Conservation (phyloP, 108 stramenopile genomes). For the Parmales sp. region DNA sequence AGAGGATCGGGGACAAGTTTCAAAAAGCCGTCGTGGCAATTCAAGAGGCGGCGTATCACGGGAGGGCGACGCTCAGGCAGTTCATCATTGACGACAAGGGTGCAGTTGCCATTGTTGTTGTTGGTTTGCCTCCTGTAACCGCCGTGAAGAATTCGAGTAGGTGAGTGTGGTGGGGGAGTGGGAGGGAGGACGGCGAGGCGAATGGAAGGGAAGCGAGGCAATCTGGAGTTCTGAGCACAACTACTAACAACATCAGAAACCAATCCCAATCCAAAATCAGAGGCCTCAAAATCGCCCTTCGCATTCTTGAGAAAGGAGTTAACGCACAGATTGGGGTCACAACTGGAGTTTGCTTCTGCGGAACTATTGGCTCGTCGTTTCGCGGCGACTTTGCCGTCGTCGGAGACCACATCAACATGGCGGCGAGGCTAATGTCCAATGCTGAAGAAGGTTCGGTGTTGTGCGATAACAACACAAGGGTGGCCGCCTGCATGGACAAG, state of each 20-base stretch:
- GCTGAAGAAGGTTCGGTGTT: slow-evolving; percentile 13
- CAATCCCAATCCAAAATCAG: no score
- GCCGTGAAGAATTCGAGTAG: slow-evolving; percentile 3
- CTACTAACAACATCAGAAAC: no score
- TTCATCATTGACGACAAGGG: slow-evolving; percentile 30
- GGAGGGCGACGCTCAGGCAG: slow-evolving; percentile 15
- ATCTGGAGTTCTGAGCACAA: no score
- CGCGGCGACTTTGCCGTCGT: slow-evolving; percentile 26
- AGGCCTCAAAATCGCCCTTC: slow-evolving; percentile 8
- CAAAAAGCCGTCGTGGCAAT: slow-evolving; percentile 14
- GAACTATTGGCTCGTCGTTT: slow-evolving; percentile 12
- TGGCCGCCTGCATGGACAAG: not conserved
- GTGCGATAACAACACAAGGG: slow-evolving; percentile 2
- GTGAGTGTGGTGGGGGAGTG: no score
- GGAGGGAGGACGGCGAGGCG: no score
- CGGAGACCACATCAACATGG: slow-evolving; percentile 22
- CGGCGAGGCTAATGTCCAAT: slow-evolving; percentile 30
- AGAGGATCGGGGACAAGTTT: not conserved
- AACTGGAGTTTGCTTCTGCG: slow-evolving; percentile 17
- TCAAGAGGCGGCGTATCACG: slow-evolving; percentile 13
- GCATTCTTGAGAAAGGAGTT: slow-evolving; percentile 7
- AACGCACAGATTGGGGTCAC: slow-evolving; percentile 14
- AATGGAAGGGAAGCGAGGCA: no score
- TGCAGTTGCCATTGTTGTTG: slow-evolving; percentile 12
- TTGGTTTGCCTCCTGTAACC: slow-evolving; percentile 15